Percentiles rank a stretch among this genome's conserved stretches.
Evolutionary conservation across 1,284 basidiomycete species (phyloP).

Genomic region (Vanrija pseudolonga): DNA sequence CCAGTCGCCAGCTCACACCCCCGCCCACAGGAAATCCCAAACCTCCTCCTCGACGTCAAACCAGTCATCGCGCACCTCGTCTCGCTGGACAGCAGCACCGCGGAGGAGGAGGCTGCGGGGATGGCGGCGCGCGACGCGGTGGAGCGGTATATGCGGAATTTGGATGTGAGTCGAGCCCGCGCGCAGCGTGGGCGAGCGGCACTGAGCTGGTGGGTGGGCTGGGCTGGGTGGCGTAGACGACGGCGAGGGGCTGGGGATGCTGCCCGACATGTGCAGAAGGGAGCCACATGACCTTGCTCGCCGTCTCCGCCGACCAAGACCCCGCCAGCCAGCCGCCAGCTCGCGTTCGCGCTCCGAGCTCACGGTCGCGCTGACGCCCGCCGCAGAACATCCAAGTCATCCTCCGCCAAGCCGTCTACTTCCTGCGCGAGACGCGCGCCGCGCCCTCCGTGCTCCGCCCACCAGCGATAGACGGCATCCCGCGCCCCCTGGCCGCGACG

Average conservation of each 20-base stretch:
- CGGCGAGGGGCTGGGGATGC: neutral
- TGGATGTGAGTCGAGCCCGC: conserved; percentile 36
- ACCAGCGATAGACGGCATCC: conserved; percentile 27
- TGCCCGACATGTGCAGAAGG: too few species aligned
- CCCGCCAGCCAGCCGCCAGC: too few species aligned
- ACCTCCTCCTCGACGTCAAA: conserved; percentile 35
- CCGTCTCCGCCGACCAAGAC: too few species aligned
- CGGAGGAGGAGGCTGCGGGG: conserved; percentile 22
- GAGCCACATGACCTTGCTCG: too few species aligned
- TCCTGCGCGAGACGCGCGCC: conserved; percentile 36
- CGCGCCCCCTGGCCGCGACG: conserved; percentile 21
- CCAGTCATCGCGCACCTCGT: conserved; percentile 37
- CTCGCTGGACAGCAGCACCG: conserved; percentile 4
- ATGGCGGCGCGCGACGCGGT: conserved; percentile 27
- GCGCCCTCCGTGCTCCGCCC: conserved; percentile 31
- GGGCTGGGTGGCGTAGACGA: neutral
- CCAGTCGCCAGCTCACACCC: neutral
- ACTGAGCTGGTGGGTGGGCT: neutral
- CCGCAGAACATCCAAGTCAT: conserved; percentile 45
- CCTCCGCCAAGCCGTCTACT: conserved; percentile 43
- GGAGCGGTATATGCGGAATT: conserved; percentile 35
- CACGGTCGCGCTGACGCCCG: conserved; percentile 5
- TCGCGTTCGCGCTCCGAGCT: too few species aligned
- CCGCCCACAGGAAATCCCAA: conserved; percentile 36
- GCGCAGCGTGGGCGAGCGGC: neutral